Evolutionary conservation across 768 basidiomycete genomes (phyloP).

Genomic region (Russula dissimulans): DNA sequence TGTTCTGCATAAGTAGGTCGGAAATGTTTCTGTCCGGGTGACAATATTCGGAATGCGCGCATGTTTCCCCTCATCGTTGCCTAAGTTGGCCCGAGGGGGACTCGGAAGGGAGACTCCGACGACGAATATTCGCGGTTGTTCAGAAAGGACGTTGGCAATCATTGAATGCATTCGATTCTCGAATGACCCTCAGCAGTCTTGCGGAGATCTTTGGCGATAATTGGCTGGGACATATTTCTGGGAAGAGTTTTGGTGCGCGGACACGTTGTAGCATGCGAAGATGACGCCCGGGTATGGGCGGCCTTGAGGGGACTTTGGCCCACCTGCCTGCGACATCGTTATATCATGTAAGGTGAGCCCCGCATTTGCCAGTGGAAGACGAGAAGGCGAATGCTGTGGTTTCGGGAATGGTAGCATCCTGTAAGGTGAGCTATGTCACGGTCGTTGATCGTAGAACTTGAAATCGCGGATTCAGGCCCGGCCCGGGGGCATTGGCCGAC

Average conservation of each 20-base stretch:
- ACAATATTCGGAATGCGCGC: conserved; percentile 5
- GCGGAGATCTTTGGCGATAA: conserved; percentile 15
- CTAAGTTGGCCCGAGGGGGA: conserved; percentile 1
- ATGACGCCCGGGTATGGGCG: not conserved
- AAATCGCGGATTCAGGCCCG: no score
- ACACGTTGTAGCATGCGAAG: not conserved
- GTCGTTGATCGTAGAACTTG: no score
- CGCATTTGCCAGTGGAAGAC: no score
- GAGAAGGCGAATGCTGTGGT: no score
- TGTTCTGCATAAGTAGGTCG: conserved; percentile 39
- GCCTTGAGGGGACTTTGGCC: not conserved
- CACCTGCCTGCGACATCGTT: not conserved
- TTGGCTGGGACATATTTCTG: conserved; percentile 7
- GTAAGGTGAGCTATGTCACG: no score
- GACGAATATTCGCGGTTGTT: not conserved
- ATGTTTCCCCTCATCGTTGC: conserved; percentile 22
- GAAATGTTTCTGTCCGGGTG: conserved; percentile 26
- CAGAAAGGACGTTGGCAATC: not conserved
- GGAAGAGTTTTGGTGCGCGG: conserved; percentile 17
- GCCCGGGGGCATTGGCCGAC: no score
- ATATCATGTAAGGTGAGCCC: no score
- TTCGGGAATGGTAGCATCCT: no score
- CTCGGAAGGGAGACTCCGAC: not conserved
- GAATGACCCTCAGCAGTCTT: conserved; percentile 13
- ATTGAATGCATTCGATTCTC: not conserved